Percentiles rank a stretch among this genome's conserved stretches.
These are phyloP conservation scores for Penicillium capsulatum DNA, from an alignment of 2,329 filamentous ascomycete species.

Conservation along the genomic window DNA sequence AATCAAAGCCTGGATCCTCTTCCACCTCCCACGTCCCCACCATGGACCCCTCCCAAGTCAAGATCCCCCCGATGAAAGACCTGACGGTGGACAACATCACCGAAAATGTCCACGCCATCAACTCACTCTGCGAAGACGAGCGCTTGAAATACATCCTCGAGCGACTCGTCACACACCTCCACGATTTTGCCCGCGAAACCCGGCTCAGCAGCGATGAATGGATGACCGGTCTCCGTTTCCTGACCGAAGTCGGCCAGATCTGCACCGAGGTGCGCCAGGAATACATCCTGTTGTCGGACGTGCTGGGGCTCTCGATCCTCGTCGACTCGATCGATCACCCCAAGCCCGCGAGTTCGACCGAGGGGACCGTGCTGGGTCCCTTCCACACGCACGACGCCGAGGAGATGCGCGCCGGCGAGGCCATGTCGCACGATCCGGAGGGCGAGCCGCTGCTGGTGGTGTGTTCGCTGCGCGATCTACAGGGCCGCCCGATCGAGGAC, in stretches of 20 bases:
- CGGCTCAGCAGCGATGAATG: conserved; percentile 71
- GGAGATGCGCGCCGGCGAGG: conserved; percentile 50
- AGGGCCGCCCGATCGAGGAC: conserved; percentile 58
- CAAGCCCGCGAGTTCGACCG: conserved; percentile 65
- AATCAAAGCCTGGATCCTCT: background rate
- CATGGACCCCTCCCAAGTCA: conserved; percentile 44
- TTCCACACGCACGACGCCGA: conserved; percentile 79
- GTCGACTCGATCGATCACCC: conserved; percentile 82
- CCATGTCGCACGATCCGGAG: conserved; percentile 64
- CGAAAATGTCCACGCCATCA: conserved; percentile 69
- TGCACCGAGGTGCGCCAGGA: conserved; percentile 72
- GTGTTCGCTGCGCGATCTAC: conserved; percentile 65
- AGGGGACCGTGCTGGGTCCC: conserved; percentile 75
- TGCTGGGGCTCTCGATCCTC: conserved; percentile 72
- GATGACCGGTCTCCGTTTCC: conserved; percentile 68
- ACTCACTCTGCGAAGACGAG: conserved; percentile 62
- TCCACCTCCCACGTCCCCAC: conserved; percentile 4
- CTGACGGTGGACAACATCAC: conserved; percentile 78
- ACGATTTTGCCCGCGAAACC: conserved; percentile 78
- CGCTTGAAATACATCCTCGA: conserved; percentile 69
- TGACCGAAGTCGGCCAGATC: conserved; percentile 69
- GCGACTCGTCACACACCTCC: conserved; percentile 69
- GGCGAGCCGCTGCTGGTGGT: conserved; percentile 68
- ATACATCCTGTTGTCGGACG: conserved; percentile 78
- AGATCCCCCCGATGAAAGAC: conserved; percentile 55